A percentile compares a stretch with the other conserved stretches of the same genome.
Conservation (phyloP, 768 basidiomycete species). For the Coprinopsis marcescibilis region DNA sequence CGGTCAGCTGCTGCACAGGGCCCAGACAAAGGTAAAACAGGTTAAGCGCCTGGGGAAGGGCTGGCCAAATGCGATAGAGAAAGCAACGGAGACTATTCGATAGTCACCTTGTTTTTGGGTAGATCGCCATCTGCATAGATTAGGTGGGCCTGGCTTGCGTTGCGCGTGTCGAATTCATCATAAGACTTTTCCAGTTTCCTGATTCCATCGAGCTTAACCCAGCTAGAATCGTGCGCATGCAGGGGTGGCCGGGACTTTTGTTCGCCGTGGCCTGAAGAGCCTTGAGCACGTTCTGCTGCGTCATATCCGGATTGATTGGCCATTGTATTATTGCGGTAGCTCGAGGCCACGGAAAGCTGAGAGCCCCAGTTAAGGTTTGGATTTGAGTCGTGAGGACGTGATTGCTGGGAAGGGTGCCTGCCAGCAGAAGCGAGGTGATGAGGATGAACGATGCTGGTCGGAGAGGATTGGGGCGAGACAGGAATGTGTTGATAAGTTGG, state of each 20-base stretch:
- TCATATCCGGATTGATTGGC: constrained; percentile 1
- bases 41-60: no score
- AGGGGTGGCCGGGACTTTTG: background rate
- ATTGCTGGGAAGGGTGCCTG: background rate
- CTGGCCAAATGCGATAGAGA: no score
- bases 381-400: background rate
- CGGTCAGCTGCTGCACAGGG: no score
- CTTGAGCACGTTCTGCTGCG: constrained; percentile 22
- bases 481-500: constrained; percentile 9
- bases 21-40: no score
- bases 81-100: background rate
- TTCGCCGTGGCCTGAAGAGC: background rate
- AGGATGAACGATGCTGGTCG: background rate
- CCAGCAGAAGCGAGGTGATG: constrained; percentile 2
- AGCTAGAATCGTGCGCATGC: constrained; percentile 32
- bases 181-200: constrained; percentile 50
- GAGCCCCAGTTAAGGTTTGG: background rate
- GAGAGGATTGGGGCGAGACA: constrained; percentile 5
- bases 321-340: background rate
- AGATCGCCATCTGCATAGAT: constrained; percentile 58
- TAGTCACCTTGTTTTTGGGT: constrained; percentile 47
- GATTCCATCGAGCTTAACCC: constrained; percentile 46
- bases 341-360: background rate
- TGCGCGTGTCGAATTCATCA: constrained; percentile 51
- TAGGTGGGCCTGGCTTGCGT: constrained; percentile 46